Base-by-base conservation (phyloP, 1,284 basidiomycete genomes). In the Blastosporella zonata region DNA sequence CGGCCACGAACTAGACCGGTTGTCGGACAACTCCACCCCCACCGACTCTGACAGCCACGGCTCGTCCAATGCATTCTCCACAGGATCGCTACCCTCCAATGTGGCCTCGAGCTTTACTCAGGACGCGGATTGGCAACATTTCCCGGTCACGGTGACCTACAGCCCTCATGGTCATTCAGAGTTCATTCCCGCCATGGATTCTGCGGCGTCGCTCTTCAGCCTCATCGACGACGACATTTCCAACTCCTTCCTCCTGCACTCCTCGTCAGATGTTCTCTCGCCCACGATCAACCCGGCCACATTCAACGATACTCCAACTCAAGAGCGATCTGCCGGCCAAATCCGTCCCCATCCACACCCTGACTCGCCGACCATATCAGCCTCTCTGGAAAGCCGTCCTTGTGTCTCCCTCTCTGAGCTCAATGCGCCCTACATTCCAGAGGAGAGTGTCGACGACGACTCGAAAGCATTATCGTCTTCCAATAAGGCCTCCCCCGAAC, bases 371-470 rank as follows among this genome's bases (percentile, higher is more conserved):
- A 22, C 41, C 20, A 17, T 51, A 21, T 50, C 54, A 3, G 42
- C 46, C 7, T 40, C 48, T 18, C n/a, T 45, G 13, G 20, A 44
- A 12, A 44, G 48, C 6, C 48, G 33, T 31, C 49, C 45, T 15
- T 57, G 45, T 22, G 17, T 59, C 20, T 47, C 57, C 7, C 34
- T 57, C 8, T 53, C 52, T 15, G 54, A 57, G 17, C 55, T 59
- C 18, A 55, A 37, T 13, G 43, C 54, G 15, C 47, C 58, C 6
- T 55, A 57, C 33, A 44, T 53, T 18, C 54, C 54, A 5, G 22
- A 39, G 8, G 25, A 39, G n/a, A 38, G 36, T n/a, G n/a, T 35
- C 6, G 39, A 41, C 8, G 10, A 17, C 20, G 51, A 50, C 4
- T 2, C 46, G 5, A 28, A 25, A 17, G 25, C 37, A 8, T n/a